A percentile compares a stretch with the other conserved stretches of the same genome.
phyloP scores from a whole-genome alignment of 805 yeast species.

The Metschnikowia borealis region DNA sequence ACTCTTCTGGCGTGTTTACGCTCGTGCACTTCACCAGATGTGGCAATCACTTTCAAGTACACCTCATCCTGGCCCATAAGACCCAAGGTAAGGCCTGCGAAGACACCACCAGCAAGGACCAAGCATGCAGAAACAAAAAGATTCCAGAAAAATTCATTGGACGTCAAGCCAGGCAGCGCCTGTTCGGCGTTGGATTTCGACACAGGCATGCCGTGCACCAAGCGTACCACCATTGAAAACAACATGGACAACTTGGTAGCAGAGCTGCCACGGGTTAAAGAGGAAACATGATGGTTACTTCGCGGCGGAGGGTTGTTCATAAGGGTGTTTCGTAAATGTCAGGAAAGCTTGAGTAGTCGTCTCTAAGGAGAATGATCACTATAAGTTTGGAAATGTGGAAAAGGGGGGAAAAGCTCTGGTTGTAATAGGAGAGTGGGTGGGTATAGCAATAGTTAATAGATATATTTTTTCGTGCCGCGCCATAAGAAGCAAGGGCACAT shows the following conservation, averaged over 20 bases:
- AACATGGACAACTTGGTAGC: slow-evolving; percentile 30
- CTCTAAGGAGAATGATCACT: background rate
- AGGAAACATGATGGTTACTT: slow-evolving; percentile 25
- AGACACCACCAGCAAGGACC: slow-evolving; percentile 81
- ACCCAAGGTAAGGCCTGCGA: slow-evolving; percentile 91
- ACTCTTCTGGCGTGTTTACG: slow-evolving; percentile 68
- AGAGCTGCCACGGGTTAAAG: slow-evolving; percentile 21
- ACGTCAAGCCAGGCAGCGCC: slow-evolving; percentile 20
- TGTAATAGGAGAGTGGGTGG: background rate
- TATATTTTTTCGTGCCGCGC: background rate
- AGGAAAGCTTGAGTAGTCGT: background rate
- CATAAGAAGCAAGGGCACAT: background rate
- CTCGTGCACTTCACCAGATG: slow-evolving; percentile 76
- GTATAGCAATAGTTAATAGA: background rate
- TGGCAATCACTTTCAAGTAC: slow-evolving; percentile 81
- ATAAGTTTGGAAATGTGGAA: background rate
- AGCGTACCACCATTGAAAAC: slow-evolving; percentile 29
- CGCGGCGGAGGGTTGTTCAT: slow-evolving; percentile 23
- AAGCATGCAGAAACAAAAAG: slow-evolving; percentile 52
- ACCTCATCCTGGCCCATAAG: slow-evolving; percentile 98
- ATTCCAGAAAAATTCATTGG: slow-evolving; percentile 44
- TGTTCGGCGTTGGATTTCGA: slow-evolving; percentile 11
- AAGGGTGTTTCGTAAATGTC: background rate
- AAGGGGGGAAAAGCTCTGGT: background rate
- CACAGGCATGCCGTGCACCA: slow-evolving; percentile 36